Evolutionary conservation across 176 grass and related monocot genomes (phyloP).

Genomic region (Guadua angustifolia): DNA sequence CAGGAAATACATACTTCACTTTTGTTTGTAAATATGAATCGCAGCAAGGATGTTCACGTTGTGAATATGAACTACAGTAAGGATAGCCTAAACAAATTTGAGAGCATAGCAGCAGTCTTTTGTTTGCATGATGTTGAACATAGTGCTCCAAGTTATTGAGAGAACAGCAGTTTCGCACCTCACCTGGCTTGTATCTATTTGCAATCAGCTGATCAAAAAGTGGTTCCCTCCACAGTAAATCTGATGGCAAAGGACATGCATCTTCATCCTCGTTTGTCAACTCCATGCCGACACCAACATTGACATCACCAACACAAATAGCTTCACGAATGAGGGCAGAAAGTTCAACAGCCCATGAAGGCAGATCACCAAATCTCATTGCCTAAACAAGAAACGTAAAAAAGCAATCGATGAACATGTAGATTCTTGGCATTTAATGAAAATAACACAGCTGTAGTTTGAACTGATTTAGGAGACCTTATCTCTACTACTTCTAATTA

Average conservation of each 20-base stretch:
- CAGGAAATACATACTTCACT: neutral
- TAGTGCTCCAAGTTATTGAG: neutral
- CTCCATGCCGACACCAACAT: constrained; percentile 16
- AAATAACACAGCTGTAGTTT: neutral
- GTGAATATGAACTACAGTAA: neutral
- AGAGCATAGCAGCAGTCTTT: neutral
- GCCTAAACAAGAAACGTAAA: constrained; percentile 45
- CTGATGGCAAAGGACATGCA: constrained; percentile 65
- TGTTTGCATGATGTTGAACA: neutral
- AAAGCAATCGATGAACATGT: neutral
- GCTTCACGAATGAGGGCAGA: constrained; percentile 62
- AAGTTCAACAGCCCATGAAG: constrained; percentile 68
- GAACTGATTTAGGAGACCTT: neutral
- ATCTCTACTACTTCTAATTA: too few relatives aligned
- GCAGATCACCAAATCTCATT: constrained; percentile 93
- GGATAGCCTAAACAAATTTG: neutral
- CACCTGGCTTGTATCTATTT: constrained; percentile 89
- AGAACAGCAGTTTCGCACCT: constrained; percentile 65
- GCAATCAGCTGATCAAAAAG: constrained; percentile 87
- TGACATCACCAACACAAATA: constrained; percentile 53
- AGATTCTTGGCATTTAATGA: neutral
- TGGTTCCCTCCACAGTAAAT: constrained; percentile 82
- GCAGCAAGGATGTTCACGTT: neutral
- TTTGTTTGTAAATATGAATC: neutral
- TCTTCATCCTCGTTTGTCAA: constrained; percentile 53